A percentile compares a stretch with the other conserved stretches of the same genome.
phyloP scores from a whole-genome alignment of 1,284 basidiomycete genomes.

The Gomphus bonarii region DNA sequence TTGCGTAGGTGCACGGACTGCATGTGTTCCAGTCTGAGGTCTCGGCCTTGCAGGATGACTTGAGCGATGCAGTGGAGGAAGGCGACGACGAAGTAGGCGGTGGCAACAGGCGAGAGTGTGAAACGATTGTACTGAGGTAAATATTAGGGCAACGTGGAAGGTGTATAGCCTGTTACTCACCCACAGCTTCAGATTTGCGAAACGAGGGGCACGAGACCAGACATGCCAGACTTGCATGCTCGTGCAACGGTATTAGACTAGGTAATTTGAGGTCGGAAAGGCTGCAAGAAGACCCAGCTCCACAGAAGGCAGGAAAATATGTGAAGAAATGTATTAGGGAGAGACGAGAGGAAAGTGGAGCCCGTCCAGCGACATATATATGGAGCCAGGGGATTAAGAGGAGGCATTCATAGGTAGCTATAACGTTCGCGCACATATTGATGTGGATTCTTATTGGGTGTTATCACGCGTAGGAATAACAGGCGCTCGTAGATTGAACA shows the following conservation, averaged over 20 bases:
- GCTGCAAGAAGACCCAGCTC: not conserved
- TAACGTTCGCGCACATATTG: not conserved
- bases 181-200: conserved; percentile 12
- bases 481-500: not conserved
- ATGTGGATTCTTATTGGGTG: not conserved
- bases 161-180: not conserved
- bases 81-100: conserved; percentile 36
- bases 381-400: not conserved
- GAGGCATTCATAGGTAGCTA: no score
- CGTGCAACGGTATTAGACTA: not conserved
- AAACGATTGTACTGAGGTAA: conserved; percentile 23
- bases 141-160: not conserved
- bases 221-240: conserved; percentile 13
- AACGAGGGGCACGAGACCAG: conserved; percentile 6
- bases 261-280: not conserved
- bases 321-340: not conserved
- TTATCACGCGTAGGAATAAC: not conserved
- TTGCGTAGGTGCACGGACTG: not conserved
- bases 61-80: conserved; percentile 25
- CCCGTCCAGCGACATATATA: not conserved
- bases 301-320: not conserved
- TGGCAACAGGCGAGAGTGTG: conserved; percentile 27
- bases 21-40: conserved; percentile 2
- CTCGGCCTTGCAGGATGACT: conserved; percentile 28
- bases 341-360: not conserved